Evolutionary conservation across 2,329 filamentous ascomycete genomes (phyloP), one percentile per base, ranked within the genome.

Genomic region (Zymoseptoria passerinii): DNA sequence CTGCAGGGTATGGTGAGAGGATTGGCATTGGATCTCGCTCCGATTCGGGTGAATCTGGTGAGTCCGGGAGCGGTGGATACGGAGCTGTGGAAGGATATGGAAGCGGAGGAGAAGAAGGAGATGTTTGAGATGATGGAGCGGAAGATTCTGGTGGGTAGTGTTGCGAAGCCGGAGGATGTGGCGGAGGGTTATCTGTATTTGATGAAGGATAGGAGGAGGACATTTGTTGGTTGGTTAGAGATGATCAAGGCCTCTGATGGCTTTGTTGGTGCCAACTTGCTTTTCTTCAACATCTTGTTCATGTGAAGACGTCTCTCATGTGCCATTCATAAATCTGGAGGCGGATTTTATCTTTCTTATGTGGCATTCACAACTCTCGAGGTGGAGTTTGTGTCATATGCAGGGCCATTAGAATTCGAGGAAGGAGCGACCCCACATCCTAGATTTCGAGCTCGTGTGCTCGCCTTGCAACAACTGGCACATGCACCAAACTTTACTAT

Each of bases 1-100:
- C 62, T 82, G 6, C 75, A 83, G 53, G 77, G 79, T 2, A 75
- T 87, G 68, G 75, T 77, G 1, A 75, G 81, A 1, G 78, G 76
- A 2, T 71, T 89, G 35, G 85, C 85, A 1, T 65, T 87, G 29
- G 85, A 88, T 65, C 66, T 89, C 57, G 79, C 78, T 61, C 86
- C 86, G 0, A 71, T 87, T 8, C 73, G 86, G 1, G 84, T 87
- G 27, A 89, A 89, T 67, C 67, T 80, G 0, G 81, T 88, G 1
- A 75, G 72, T 55, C 83, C 84, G 0, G 86, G 85, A 0, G 73
- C 76, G 0, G 75, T 78, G 28, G 70, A 76, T 48, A 79, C 77
- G 13, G 72, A 74, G 61, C 59, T 78, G 5, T 79, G 76, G 76
- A 53, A 53, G 27, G 66, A 66, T 52, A 61, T 71, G 50, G 54